These are phyloP conservation scores for Wickerhamomyces mucosus DNA, from an alignment of 805 yeast species.

Conservation along the genomic window DNA sequence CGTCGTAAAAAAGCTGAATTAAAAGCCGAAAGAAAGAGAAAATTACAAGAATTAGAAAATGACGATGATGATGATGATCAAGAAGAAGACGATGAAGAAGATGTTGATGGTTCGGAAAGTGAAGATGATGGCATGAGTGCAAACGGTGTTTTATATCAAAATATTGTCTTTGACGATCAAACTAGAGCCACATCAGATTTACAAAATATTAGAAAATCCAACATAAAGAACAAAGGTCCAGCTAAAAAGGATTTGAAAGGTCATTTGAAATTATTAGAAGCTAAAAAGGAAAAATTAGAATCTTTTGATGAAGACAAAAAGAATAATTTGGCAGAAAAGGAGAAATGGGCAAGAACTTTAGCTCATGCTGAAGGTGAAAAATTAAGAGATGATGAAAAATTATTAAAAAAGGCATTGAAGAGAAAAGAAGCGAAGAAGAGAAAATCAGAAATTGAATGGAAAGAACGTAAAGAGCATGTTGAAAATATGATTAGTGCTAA, in stretches of 20 bases:
- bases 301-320: constrained; percentile 54
- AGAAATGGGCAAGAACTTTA: constrained; percentile 77
- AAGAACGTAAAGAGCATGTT: constrained; percentile 75
- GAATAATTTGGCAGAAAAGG: constrained; percentile 52
- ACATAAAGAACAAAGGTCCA: constrained; percentile 67
- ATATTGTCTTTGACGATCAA: constrained; percentile 77
- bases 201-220: constrained; percentile 42
- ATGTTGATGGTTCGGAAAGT: constrained; percentile 27
- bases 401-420: constrained; percentile 78
- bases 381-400: constrained; percentile 80
- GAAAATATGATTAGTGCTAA: constrained; percentile 64
- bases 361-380: constrained; percentile 84
- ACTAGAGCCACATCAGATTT: constrained; percentile 68
- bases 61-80: constrained; percentile 29
- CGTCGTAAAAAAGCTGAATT: constrained; percentile 36
- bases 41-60: constrained; percentile 30
- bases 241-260: constrained; percentile 76
- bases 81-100: constrained; percentile 30
- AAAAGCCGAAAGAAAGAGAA: constrained; percentile 25
- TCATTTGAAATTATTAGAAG: constrained; percentile 68
- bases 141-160: constrained; percentile 58
- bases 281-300: constrained; percentile 55
- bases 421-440: constrained; percentile 75
- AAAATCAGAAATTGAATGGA: constrained; percentile 88
- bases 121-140: constrained; percentile 22